A percentile compares a stretch with the other conserved stretches of the same genome.
Evolutionary conservation across 1,284 basidiomycete genomes (phyloP).

Genomic region (Naganishia sp.): DNA sequence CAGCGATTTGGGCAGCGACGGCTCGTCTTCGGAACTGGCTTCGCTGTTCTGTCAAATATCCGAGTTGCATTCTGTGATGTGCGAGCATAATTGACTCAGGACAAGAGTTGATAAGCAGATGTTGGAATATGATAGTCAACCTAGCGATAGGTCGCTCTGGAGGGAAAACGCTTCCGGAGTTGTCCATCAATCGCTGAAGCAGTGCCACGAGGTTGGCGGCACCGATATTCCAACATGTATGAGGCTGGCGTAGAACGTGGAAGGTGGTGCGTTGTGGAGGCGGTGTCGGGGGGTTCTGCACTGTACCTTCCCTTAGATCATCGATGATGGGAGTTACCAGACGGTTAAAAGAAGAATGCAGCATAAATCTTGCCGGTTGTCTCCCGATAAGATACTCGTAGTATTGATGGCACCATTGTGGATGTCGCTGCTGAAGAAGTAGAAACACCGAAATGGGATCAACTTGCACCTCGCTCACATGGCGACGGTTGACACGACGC

Average conservation of each 20-base stretch:
- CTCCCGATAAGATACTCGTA: conserved; percentile 12
- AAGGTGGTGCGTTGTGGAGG: conserved; percentile 4
- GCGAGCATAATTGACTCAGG: conserved; percentile 15
- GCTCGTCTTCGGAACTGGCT: not conserved
- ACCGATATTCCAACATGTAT: conserved; percentile 18
- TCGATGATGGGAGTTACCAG: not conserved
- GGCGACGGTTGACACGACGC: conserved; percentile 18
- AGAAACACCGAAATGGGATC: conserved; percentile 15
- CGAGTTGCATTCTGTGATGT: conserved; percentile 5
- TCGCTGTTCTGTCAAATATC: not conserved
- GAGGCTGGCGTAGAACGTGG: conserved; percentile 10
- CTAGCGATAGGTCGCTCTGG: not conserved
- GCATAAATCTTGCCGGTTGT: not conserved
- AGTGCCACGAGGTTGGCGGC: conserved; percentile 3
- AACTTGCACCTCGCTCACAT: not conserved
- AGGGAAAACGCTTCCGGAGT: conserved; percentile 7
- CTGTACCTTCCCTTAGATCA: not conserved
- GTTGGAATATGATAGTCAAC: not conserved
- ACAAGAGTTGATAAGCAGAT: conserved; percentile 11
- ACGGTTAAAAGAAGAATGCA: conserved; percentile 12
- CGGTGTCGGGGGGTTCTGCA: not conserved
- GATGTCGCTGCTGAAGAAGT: conserved; percentile 13
- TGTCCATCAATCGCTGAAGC: conserved; percentile 17
- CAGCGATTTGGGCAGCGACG: not conserved
- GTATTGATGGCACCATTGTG: conserved; percentile 7